Base-by-base conservation (phyloP, 352 stramenopile species). In the Paralagenidium karlingii region DNA sequence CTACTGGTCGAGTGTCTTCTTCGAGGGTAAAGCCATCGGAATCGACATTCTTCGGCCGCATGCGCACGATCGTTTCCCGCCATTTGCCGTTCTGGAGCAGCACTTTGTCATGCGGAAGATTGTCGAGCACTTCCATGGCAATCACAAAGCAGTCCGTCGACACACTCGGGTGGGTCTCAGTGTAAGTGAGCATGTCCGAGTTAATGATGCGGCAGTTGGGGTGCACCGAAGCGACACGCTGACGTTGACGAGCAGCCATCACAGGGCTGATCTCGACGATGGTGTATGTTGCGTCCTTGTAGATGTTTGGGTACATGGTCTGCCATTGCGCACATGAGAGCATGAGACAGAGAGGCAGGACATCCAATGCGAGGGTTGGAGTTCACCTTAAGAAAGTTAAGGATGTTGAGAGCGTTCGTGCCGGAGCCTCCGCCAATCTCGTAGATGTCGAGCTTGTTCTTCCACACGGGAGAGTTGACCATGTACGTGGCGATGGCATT, bases 41-140 rank as follows among this genome's bases (percentile, higher is more conserved):
- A 36, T 36, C 30, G 22, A 20, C 22, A 7, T 36, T 36, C 22
- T 36, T 3, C 30, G 16, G 3, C 19, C 42, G 32, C 12, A 63
- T 51, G 26, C 63, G 60, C 18, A 90, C 59, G 18, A 80, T 38
- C 5, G 73, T 82, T 49, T 90, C 73, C 50, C 58, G 68, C 76
- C 76, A 90, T 48, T 84, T 77, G 54, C 73, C 73, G 31, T 68
- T 63, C n/a, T 59, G 43, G n/a, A 85, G 50, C 24, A 51, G 44
- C 10, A 94, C 71, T 51, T 95, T 95, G 64, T 95, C 83, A 44
- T 95, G 83, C 26, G 82, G 83, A 24, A 95, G 46, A 50, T 95
- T 95, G 58, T 95, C 83, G 7, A 95, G 63, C 39, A 95, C 79
- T 40, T 95, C 83, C 43, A 94, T 78, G 1, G 75, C 80, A 15